These are phyloP conservation scores for Colletotrichum agaves DNA, from an alignment of 2,329 filamentous ascomycete species.

Conservation along the genomic window DNA sequence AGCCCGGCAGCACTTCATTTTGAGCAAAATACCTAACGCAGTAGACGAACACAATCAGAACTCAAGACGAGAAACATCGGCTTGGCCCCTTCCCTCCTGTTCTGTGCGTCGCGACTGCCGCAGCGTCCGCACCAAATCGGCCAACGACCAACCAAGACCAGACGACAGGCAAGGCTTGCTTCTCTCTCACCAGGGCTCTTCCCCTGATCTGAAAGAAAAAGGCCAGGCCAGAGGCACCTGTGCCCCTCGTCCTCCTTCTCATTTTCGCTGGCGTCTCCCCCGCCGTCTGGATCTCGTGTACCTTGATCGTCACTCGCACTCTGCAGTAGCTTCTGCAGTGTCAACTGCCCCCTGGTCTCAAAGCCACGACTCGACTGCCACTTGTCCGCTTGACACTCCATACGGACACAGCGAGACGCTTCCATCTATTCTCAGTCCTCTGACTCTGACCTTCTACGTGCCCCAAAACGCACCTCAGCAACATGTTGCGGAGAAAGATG, in stretches of 20 bases:
- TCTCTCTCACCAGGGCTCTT: conserved; percentile 1
- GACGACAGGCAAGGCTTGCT: conserved; percentile 20
- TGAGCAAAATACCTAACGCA: background rate
- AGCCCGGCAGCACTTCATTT: conserved; percentile 9
- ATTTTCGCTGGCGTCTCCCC: background rate
- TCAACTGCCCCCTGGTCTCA: conserved; percentile 22
- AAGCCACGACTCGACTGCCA: conserved; percentile 35
- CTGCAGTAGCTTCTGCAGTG: conserved; percentile 30
- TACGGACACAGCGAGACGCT: conserved; percentile 18
- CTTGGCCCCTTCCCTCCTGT: conserved; percentile 10
- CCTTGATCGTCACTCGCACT: conserved; percentile 25
- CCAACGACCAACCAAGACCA: conserved; percentile 14
- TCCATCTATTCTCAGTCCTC: background rate
- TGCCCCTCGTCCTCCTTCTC: background rate
- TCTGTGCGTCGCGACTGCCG: conserved; percentile 33
- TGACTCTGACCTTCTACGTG: conserved; percentile 4
- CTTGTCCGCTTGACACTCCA: conserved; percentile 26
- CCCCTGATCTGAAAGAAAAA: conserved; percentile 9
- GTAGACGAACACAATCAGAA: background rate
- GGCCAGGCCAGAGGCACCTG: background rate
- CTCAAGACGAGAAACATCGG: background rate
- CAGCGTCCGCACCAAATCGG: conserved; percentile 3
- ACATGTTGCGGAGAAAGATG: background rate
- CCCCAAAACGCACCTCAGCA: conserved; percentile 6
- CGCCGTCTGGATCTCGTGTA: conserved; percentile 6